Evolutionary conservation across 768 basidiomycete genomes (phyloP), one percentile per base, ranked within the genome.

Genomic region (Mycena chlorophos): DNA sequence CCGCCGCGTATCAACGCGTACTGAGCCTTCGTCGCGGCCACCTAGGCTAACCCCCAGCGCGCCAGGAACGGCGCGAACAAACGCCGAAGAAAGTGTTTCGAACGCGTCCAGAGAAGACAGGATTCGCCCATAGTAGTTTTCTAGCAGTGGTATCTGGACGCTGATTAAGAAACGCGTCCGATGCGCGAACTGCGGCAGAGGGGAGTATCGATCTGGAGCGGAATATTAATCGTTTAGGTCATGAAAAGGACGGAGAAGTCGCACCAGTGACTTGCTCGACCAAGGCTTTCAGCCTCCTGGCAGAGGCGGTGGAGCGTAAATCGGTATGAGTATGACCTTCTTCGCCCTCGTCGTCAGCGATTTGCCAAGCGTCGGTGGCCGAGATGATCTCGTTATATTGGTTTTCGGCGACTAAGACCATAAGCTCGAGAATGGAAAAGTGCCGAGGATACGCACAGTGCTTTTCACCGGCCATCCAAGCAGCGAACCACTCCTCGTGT

Each of bases 41-140:
- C 77, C 74, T n/a, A 84, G 70, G 43, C 76, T 78, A 42, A 85
- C 85, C 19, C 83, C 79, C 37, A 98, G 78, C 0, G 93, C 93
- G 17, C 97, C 97, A 1, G 97, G 97, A 1, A 98, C 94, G 3
- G 89, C 89, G 14, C 93, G 87, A 38, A 94, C 84, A 60, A 99
- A 85, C 0, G 87, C 82, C 27, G 90, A 93, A 1, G 94, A 92
- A 4, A 97, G 76, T 1, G 87, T 89, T 70, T 98, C 97, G 63
- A 98, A 98, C 0, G 95, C 96, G 64, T 98, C 94, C 23, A 98
- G 74, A 8, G 94, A 93, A 8, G 88, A 83, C 1, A 83, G 78
- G 68, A 99, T 86, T 19, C 95, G 86, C 8, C 75, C 71, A 57
- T 85, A 81, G 69, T 97, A 99, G 4, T 80, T 73, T 54, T 89